Evolutionary conservation across 805 yeast species (phyloP).

Genomic region (Komagataella kurtzmanii): DNA sequence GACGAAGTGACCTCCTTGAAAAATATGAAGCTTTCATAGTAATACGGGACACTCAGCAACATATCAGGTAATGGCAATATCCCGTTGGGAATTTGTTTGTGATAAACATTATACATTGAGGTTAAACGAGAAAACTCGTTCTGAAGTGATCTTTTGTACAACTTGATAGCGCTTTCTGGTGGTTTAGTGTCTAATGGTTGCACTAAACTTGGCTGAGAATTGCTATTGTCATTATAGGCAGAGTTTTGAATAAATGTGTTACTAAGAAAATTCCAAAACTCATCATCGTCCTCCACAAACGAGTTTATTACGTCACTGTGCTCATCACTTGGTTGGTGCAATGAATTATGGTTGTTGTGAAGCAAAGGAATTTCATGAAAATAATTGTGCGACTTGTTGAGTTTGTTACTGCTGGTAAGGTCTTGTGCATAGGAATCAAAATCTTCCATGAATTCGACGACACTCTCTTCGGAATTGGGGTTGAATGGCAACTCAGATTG

Average conservation of each 20-base stretch:
- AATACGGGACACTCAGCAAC: conserved; percentile 42
- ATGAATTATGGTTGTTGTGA: neutral
- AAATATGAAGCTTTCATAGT: conserved; percentile 48
- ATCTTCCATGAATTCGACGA: neutral
- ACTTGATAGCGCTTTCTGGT: neutral
- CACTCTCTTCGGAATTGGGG: neutral
- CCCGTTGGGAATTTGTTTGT: conserved; percentile 18
- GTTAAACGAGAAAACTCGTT: neutral
- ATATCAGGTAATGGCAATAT: conserved; percentile 46
- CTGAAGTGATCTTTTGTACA: neutral
- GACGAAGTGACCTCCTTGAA: conserved; percentile 49
- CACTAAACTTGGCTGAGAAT: neutral
- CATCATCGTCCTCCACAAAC: neutral
- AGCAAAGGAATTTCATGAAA: neutral
- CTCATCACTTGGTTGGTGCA: neutral
- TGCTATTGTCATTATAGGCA: neutral
- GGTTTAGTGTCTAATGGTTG: neutral
- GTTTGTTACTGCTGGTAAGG: neutral
- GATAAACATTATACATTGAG: neutral
- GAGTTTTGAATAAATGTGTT: neutral
- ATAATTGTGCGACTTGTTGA: neutral
- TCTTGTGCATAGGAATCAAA: neutral
- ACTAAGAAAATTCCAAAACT: neutral
- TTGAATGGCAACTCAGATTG: neutral
- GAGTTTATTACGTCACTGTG: neutral